A percentile compares a stretch with the other conserved stretches of the same genome.
These are phyloP conservation scores for Candida sp. DNA, from an alignment of 1,139 yeast genomes.

Conservation along the genomic window DNA sequence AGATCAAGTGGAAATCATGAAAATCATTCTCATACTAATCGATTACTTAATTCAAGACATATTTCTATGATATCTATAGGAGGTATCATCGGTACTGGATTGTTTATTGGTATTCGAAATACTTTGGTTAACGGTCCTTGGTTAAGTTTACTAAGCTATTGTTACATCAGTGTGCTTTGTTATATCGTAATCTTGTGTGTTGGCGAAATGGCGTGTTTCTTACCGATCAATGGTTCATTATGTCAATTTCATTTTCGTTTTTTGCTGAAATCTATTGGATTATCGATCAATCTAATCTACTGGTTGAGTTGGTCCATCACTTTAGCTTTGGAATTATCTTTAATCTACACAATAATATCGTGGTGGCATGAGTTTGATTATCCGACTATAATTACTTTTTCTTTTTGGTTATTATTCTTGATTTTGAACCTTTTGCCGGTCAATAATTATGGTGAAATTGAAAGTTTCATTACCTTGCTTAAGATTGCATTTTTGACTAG, in stretches of 20 bases:
- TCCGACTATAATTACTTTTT: conserved; percentile 9
- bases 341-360: conserved; percentile 13
- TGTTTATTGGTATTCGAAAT: conserved; percentile 18
- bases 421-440: conserved; percentile 18
- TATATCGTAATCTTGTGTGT: conserved; percentile 16
- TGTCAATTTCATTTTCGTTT: conserved; percentile 18
- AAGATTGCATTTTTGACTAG: conserved; percentile 16
- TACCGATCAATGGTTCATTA: conserved; percentile 19
- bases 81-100: conserved; percentile 26
- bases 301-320: conserved; percentile 27
- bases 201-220: conserved; percentile 17
- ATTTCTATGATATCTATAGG: conserved; percentile 23
- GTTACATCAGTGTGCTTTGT: conserved; percentile 15
- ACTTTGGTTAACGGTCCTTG: conserved; percentile 17
- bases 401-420: conserved; percentile 14
- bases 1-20: not conserved
- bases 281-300: conserved; percentile 18
- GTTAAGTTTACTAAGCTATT: conserved; percentile 14
- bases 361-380: conserved; percentile 12
- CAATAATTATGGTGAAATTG: conserved; percentile 19
- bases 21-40: conserved; percentile 9
- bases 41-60: conserved; percentile 14
- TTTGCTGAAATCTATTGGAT: conserved; percentile 15
- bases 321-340: conserved; percentile 19
- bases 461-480: conserved; percentile 15